Conservation (phyloP, 2,329 filamentous ascomycete species). For the Fusarium fracticaudum region DNA sequence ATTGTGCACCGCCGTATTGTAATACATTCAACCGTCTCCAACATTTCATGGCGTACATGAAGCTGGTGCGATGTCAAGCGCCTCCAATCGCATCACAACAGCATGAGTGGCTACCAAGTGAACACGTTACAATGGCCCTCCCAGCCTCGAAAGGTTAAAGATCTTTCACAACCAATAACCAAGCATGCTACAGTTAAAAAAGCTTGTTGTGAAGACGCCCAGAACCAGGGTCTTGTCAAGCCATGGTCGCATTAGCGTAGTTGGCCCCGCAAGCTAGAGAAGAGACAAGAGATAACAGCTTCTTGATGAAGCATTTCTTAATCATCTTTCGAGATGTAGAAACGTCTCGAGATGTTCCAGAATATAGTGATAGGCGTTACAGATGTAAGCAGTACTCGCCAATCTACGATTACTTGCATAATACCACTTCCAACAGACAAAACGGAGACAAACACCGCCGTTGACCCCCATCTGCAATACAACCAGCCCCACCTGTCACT, state of each 20-base stretch:
- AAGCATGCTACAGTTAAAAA: neutral
- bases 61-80: neutral
- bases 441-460: neutral
- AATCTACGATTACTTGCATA: neutral
- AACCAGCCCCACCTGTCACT: neutral
- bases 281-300: neutral
- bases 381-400: neutral
- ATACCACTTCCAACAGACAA: neutral
- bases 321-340: neutral
- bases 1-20: accelerated
- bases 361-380: accelerated
- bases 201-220: neutral
- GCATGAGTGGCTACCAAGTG: neutral
- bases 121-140: neutral
- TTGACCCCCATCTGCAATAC: neutral
- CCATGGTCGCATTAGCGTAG: conserved; percentile 19
- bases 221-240: neutral
- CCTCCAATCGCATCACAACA: neutral
- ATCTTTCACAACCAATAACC: neutral
- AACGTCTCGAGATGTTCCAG: neutral
- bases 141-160: neutral
- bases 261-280: neutral
- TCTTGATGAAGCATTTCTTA: neutral
- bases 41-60: neutral
- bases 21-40: neutral